phyloP scores from a whole-genome alignment of 345 rosid species.

The Linum lewisii region DNA sequence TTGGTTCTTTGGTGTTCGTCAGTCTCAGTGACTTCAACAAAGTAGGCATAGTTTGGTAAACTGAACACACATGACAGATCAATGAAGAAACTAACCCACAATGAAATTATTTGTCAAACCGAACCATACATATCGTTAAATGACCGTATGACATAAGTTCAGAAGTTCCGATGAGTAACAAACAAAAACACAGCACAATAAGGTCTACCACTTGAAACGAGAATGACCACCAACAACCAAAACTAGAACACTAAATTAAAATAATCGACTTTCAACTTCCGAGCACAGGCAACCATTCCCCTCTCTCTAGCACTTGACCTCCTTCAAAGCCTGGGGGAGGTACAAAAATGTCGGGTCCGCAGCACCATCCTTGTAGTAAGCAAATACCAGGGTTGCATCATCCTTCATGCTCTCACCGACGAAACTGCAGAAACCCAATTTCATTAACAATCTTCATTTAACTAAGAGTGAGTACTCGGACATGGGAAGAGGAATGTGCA shows the following conservation, averaged over 20 bases:
- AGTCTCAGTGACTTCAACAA: no score
- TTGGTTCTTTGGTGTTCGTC: no score
- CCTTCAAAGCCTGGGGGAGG: constrained; percentile 74
- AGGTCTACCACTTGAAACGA: not conserved
- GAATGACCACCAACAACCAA: not conserved
- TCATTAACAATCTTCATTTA: not conserved
- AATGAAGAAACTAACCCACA: no score
- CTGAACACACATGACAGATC: no score
- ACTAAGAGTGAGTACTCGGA: not conserved
- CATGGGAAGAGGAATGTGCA: no score
- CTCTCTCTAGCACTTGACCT: constrained; percentile 66
- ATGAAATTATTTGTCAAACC: not conserved
- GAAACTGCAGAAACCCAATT: constrained; percentile 39
- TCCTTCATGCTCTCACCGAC: constrained; percentile 94
- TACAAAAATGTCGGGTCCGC: constrained; percentile 91
- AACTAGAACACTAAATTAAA: not conserved
- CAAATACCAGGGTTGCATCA: constrained; percentile 63
- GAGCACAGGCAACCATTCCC: not conserved
- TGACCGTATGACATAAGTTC: no score
- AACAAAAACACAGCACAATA: not conserved
- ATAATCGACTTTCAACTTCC: not conserved
- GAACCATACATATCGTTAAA: not conserved
- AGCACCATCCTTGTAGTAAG: constrained; percentile 95
- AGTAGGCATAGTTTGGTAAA: no score
- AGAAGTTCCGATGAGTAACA: not conserved